Conservation (phyloP, 2,329 filamentous ascomycete species). For the Colletotrichum incanum region DNA sequence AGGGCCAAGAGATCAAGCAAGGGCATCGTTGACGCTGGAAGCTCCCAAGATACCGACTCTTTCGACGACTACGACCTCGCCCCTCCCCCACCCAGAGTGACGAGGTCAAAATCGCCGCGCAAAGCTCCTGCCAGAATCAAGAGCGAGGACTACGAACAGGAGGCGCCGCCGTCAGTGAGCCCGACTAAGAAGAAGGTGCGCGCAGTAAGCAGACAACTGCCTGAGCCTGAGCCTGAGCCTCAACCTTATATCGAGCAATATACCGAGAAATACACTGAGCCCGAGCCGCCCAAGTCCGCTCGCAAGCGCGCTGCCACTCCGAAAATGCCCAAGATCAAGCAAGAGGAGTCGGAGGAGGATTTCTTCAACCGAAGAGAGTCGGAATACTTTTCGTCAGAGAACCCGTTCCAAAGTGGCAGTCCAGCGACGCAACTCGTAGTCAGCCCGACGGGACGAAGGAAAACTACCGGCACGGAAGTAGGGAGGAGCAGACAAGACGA, state of each 20-base stretch:
- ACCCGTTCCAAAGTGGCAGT: slow-evolving; percentile 92
- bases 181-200: slow-evolving; percentile 70
- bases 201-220: slow-evolving; percentile 68
- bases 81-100: slow-evolving; percentile 65
- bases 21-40: slow-evolving; percentile 82
- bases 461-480: slow-evolving; percentile 57
- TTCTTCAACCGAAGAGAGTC: slow-evolving; percentile 55
- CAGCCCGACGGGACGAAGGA: slow-evolving; percentile 65
- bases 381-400: slow-evolving; percentile 83
- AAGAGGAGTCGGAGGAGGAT: slow-evolving; percentile 68
- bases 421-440: slow-evolving; percentile 72
- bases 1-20: slow-evolving; percentile 88
- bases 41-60: slow-evolving; percentile 76
- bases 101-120: slow-evolving; percentile 69
- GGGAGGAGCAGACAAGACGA: slow-evolving; percentile 49
- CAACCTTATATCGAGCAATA: slow-evolving; percentile 57
- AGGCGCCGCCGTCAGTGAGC: slow-evolving; percentile 56
- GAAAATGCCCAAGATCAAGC: slow-evolving; percentile 58
- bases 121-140: slow-evolving; percentile 69
- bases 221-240: slow-evolving; percentile 52
- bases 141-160: slow-evolving; percentile 65
- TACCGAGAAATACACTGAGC: slow-evolving; percentile 69
- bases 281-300: slow-evolving; percentile 57
- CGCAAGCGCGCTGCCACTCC: slow-evolving; percentile 69
- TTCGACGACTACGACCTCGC: slow-evolving; percentile 73